Evolutionary conservation across 2,329 filamentous ascomycete genomes (phyloP).

Genomic region (Tolypocladium amazonense): DNA sequence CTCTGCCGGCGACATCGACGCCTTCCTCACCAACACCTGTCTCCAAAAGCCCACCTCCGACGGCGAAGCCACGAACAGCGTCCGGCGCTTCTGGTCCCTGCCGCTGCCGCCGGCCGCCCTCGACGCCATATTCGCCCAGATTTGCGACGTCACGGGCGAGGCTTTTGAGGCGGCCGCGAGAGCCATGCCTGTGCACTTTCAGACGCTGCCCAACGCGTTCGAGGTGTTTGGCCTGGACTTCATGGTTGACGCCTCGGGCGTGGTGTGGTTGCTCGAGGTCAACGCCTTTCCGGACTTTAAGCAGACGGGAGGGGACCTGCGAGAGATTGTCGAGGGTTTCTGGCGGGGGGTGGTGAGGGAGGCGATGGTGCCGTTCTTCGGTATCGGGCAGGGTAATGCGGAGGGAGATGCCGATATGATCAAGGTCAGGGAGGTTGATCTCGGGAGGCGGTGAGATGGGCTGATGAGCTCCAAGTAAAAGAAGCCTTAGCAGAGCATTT

Average conservation of each 20-base stretch:
- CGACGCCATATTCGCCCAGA: constrained; percentile 57
- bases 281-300: constrained; percentile 96
- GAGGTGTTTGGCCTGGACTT: constrained; percentile 92
- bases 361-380: constrained; percentile 61
- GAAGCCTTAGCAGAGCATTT: background rate
- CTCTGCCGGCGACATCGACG: constrained; percentile 42
- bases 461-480: background rate
- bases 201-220: constrained; percentile 78
- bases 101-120: constrained; percentile 40
- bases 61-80: constrained; percentile 35
- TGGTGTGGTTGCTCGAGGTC: constrained; percentile 73
- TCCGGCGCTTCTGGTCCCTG: constrained; percentile 67
- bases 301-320: constrained; percentile 78
- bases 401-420: constrained; percentile 33
- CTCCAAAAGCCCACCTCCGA: constrained; percentile 51
- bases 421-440: constrained; percentile 39
- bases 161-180: constrained; percentile 78
- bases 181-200: constrained; percentile 83
- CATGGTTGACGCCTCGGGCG: constrained; percentile 56
- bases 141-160: constrained; percentile 63
- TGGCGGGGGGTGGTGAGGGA: constrained; percentile 64
- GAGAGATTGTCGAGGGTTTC: constrained; percentile 60
- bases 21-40: constrained; percentile 92
- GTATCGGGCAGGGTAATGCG: constrained; percentile 10
- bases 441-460: constrained; percentile 31